Conservation (phyloP, 805 yeast species). For the Ogataea glucozyma region DNA sequence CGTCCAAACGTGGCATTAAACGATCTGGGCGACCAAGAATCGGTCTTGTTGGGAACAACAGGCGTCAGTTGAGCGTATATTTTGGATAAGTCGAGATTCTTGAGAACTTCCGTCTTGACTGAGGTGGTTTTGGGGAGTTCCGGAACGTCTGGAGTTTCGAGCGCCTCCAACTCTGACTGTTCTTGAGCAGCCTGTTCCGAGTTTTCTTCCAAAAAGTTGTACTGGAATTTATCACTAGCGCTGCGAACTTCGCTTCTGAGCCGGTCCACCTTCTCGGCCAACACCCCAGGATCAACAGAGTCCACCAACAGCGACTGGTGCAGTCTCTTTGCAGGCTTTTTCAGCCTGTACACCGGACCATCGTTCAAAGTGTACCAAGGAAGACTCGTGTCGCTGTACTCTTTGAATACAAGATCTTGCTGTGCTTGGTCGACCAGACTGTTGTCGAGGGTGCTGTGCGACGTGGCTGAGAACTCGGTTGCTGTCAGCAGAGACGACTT, state of each 20-base stretch:
- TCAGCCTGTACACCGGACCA: conserved; percentile 25
- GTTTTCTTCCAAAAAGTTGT: conserved; percentile 32
- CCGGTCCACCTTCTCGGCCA: conserved; percentile 23
- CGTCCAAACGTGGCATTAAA: conserved; percentile 33
- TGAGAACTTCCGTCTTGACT: neutral
- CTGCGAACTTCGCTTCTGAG: conserved; percentile 23
- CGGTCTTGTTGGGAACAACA: conserved; percentile 8
- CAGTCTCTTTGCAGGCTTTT: conserved; percentile 18
- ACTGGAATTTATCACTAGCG: conserved; percentile 32
- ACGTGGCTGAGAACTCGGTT: conserved; percentile 28
- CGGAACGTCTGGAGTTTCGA: neutral
- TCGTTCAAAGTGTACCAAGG: conserved; percentile 34
- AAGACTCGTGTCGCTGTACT: conserved; percentile 25
- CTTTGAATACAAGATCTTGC: conserved; percentile 12
- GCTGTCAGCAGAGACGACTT: conserved; percentile 32
- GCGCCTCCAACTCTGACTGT: neutral
- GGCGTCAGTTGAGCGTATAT: conserved; percentile 17
- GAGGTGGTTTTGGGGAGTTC: neutral
- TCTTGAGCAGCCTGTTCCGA: conserved; percentile 9
- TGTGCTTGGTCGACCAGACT: conserved; percentile 7
- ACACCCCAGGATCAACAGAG: conserved; percentile 12
- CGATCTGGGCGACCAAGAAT: conserved; percentile 25
- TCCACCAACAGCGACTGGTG: conserved; percentile 10
- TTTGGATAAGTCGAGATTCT: conserved; percentile 3
- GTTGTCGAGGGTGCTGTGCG: conserved; percentile 13